Evolutionary conservation across 163 green algal species (phyloP), one percentile per base, ranked within the genome.

Genomic region (Chlorella variabilis): DNA sequence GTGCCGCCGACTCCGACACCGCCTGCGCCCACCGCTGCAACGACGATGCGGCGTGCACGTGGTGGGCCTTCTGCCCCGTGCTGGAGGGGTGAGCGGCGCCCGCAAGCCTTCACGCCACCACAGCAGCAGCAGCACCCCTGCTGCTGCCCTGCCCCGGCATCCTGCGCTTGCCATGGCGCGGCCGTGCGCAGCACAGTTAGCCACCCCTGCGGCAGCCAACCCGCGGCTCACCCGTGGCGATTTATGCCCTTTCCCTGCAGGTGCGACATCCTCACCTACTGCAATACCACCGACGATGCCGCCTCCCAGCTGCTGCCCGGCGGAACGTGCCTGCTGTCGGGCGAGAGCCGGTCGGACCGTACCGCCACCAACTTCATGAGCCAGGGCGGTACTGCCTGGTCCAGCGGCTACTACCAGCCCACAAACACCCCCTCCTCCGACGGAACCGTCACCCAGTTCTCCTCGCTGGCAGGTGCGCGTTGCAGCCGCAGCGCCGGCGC

Each of bases 1-100:
- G 27, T 11, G 45, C 69, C 69, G 45, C 69, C 29, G 33, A 58
- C 42, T 45, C 13, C 45, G 69, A 63, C 29, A 4, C 5, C 6
- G n/a, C 42, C 11, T 77, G 69, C 18, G 69, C 69, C 6, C 38
- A 63, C n/a, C 17, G 7, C 25, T 77, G 69, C 69, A 77, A 77
- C 45, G 29, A 25, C 45, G 29, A 62, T 4, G 5, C 42, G 1
- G 29, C 15, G 8, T 77, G 69, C 69, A 23, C 23, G 2, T 77
- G 69, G 69, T 77, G 69, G 69, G 18, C 45, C 18, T 77, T 58
- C n/a, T 77, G 69, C 69, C 45, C 69, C 45, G 17, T 65, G 69
- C 4, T 36, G 1, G 45, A 77, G 1, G 69, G 69, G 29, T 75
- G 65, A 73, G 65, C 8, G 7, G 31, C 61, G 29, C 61, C 61